These are phyloP conservation scores for Globisporangium paroecandrum DNA, from an alignment of 352 stramenopile species.

Conservation along the genomic window DNA sequence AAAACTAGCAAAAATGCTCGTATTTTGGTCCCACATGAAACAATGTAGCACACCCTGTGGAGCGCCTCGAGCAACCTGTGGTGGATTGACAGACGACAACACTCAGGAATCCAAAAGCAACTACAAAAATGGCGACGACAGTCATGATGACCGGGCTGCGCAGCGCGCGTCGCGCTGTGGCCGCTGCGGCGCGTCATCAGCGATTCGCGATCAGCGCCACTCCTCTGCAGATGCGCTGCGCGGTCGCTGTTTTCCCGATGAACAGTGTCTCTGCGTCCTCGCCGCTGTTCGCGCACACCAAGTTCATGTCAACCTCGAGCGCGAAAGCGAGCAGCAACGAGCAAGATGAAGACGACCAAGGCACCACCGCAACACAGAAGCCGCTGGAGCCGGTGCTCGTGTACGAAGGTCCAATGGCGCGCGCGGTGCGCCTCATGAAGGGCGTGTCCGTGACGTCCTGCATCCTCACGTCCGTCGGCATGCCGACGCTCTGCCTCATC, in stretches of 20 bases:
- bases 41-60: conserved; percentile 1
- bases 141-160: conserved; percentile 2
- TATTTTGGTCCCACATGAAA: not conserved
- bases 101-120: not conserved
- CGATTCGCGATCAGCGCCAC: not conserved
- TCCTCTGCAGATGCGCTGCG: conserved; percentile 1
- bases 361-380: not conserved
- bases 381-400: conserved; percentile 29
- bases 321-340: not conserved
- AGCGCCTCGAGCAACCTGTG: no score
- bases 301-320: conserved; percentile 9
- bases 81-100: not conserved
- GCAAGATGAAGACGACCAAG: conserved; percentile 8
- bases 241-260: not conserved
- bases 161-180: conserved; percentile 4
- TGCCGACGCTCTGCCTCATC: conserved; percentile 72
- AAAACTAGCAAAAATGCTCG: not conserved
- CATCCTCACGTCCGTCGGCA: conserved; percentile 73
- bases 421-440: conserved; percentile 83
- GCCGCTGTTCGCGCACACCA: conserved; percentile 3
- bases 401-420: conserved; percentile 69
- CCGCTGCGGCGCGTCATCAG: not conserved
- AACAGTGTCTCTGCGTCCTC: not conserved
- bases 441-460: conserved; percentile 84
- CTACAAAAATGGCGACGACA: conserved; percentile 1